Conservation (phyloP, 2,329 filamentous ascomycete species). For the Clonostachys byssicola region DNA sequence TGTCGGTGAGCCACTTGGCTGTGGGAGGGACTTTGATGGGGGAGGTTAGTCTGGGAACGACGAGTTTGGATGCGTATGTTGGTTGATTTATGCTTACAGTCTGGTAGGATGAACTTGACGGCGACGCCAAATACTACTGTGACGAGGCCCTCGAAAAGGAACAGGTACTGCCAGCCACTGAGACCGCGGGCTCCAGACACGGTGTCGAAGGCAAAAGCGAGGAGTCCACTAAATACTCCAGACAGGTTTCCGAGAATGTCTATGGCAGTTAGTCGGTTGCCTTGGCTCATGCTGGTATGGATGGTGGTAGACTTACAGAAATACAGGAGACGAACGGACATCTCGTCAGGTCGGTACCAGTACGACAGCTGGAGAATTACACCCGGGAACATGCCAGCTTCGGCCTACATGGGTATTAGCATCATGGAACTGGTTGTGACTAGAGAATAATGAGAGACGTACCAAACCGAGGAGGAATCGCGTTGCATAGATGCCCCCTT, state of each 20-base stretch:
- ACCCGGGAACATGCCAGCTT: conserved; percentile 34
- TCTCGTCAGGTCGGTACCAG: conserved; percentile 43
- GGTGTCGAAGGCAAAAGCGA: conserved; percentile 36
- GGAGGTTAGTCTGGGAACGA: conserved; percentile 22
- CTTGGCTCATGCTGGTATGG: background rate
- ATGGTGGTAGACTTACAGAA: conserved; percentile 26
- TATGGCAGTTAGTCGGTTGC: conserved; percentile 3
- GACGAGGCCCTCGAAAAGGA: conserved; percentile 36
- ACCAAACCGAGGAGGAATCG: conserved; percentile 26
- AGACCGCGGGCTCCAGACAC: conserved; percentile 26
- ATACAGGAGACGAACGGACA: conserved; percentile 36
- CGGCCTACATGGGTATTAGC: conserved; percentile 13
- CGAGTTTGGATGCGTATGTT: background rate
- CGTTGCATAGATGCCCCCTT: conserved; percentile 26
- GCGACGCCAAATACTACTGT: conserved; percentile 39
- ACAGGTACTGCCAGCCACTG: conserved; percentile 25
- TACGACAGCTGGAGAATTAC: conserved; percentile 38
- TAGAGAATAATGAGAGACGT: background rate
- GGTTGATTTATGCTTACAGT: conserved; percentile 31
- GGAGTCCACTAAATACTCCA: conserved; percentile 31
- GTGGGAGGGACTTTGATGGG: conserved; percentile 34
- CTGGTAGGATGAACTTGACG: conserved; percentile 48
- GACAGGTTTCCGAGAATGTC: conserved; percentile 33
- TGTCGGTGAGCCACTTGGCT: conserved; percentile 37
- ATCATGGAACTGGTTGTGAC: background rate